These are phyloP conservation scores for Colletotrichum chrysophilum DNA, from an alignment of 2,329 filamentous ascomycete species.

Conservation along the genomic window DNA sequence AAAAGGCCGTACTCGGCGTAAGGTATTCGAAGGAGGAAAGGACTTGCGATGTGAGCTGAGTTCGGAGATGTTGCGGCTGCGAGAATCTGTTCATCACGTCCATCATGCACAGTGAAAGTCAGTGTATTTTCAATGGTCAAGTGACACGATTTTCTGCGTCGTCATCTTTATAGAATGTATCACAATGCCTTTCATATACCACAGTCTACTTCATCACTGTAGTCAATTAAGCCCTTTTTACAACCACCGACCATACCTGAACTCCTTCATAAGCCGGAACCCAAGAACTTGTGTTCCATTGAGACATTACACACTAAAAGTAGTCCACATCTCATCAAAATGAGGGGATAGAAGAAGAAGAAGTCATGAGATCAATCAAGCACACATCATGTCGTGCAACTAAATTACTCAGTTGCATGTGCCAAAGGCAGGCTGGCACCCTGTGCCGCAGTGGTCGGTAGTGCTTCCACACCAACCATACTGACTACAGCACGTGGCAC, in stretches of 20 bases:
- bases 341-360: neutral
- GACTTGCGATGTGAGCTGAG: neutral
- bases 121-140: neutral
- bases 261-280: neutral
- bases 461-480: conserved; percentile 27
- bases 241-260: neutral
- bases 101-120: neutral
- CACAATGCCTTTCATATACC: neutral
- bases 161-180: neutral
- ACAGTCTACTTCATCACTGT: neutral
- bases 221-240: neutral
- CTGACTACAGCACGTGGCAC: conserved; percentile 25
- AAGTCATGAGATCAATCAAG: neutral
- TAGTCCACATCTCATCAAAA: neutral
- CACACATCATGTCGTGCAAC: neutral
- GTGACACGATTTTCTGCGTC: neutral
- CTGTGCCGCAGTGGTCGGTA: conserved; percentile 23
- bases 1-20: neutral
- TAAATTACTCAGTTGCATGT: neutral
- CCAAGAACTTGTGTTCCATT: neutral
- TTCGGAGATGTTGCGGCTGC: neutral
- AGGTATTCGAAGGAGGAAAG: neutral
- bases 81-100: neutral
- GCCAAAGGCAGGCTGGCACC: conserved; percentile 17
- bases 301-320: conserved; percentile 10